phyloP scores from a whole-genome alignment of 345 rosid species.

The Eucalyptus caleyi region DNA sequence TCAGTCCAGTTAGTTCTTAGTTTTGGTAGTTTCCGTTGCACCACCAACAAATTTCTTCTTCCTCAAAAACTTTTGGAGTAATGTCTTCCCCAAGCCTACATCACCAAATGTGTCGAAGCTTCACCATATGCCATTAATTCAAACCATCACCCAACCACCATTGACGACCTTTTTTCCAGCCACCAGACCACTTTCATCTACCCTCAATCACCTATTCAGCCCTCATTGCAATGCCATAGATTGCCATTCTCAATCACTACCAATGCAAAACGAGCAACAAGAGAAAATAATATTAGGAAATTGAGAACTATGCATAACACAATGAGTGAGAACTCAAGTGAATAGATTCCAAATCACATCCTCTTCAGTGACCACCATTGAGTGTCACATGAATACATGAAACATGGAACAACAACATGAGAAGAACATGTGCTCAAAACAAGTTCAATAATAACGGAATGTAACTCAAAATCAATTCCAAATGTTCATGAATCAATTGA shows the following conservation, averaged over 20 bases:
- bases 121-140: too few relatives aligned
- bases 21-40: rapidly evolving
- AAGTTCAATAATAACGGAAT: not conserved
- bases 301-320: not conserved
- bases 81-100: rapidly evolving
- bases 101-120: too few relatives aligned
- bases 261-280: not conserved
- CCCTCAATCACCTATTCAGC: rapidly evolving
- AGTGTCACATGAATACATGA: rapidly evolving
- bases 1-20: too few relatives aligned
- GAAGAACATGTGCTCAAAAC: not conserved
- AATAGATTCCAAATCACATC: not conserved
- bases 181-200: not conserved
- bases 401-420: not conserved
- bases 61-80: too few relatives aligned
- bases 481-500: too few relatives aligned
- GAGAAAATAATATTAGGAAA: too few relatives aligned
- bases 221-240: not conserved
- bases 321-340: not conserved
- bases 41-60: too few relatives aligned
- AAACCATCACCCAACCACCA: not conserved
- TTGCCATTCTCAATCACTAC: not conserved
- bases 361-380: not conserved
- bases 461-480: rapidly evolving
- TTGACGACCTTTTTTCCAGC: rapidly evolving